Conservation (phyloP, 129 eudicot genomes). For the Rutidosis leptorrhynchoides region DNA sequence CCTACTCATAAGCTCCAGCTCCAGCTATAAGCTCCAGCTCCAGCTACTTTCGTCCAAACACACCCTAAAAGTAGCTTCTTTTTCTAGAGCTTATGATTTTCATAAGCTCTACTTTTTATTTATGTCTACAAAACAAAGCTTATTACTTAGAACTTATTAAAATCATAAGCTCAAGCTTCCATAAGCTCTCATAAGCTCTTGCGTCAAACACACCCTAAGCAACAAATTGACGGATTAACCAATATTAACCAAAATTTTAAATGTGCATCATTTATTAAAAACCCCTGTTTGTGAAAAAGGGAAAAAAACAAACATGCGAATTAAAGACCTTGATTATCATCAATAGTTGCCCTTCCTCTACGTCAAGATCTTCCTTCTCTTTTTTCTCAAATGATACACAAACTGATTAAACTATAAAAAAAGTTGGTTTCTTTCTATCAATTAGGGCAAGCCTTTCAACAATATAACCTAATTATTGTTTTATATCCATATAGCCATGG, state of each 20-base stretch:
- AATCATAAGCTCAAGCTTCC: no score
- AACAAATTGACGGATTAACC: background rate
- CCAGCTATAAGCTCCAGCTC: no score
- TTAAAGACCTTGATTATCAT: slow-evolving; percentile 5
- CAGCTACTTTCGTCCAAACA: no score
- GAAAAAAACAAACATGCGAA: background rate
- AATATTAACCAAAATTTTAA: background rate
- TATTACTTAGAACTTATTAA: no score
- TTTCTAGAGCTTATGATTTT: no score
- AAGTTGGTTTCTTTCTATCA: background rate
- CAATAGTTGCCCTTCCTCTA: slow-evolving; percentile 5
- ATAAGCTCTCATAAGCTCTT: no score
- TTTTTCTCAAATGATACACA: slow-evolving; percentile 8
- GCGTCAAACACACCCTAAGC: no score
- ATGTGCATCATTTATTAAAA: background rate
- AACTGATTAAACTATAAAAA: slow-evolving; percentile 3
- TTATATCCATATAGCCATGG: slow-evolving; percentile 10
- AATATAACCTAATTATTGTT: slow-evolving; percentile 1
- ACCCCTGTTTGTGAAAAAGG: background rate
- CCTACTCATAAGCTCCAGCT: no score
- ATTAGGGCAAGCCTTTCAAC: slow-evolving; percentile 1
- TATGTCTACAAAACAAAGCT: no score
- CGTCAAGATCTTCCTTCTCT: slow-evolving; percentile 13
- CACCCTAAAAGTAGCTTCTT: no score
- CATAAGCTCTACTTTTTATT: no score